Conservation (phyloP, 495 filamentous ascomycete species). For the Lasiosphaeriaceae sp. region DNA sequence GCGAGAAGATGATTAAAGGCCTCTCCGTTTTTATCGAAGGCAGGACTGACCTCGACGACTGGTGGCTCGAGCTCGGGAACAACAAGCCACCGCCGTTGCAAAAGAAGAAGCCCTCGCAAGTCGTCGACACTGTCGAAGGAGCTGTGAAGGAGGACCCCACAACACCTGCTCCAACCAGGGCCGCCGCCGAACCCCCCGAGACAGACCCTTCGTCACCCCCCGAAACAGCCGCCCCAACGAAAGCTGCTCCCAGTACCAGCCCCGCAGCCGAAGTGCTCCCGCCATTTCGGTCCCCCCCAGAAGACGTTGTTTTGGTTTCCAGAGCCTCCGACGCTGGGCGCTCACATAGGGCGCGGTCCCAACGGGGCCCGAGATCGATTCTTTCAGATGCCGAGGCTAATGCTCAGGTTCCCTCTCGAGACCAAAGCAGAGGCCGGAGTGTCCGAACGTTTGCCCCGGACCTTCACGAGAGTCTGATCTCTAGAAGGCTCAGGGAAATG, state of each 20-base stretch:
- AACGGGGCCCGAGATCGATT: neutral
- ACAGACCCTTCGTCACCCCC: neutral
- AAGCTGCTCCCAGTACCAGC: neutral
- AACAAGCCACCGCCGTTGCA: neutral
- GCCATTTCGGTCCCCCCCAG: neutral
- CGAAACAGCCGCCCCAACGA: neutral
- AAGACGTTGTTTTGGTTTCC: neutral
- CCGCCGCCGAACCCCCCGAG: neutral
- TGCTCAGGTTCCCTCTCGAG: neutral
- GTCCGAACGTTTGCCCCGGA: neutral
- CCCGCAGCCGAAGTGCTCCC: neutral
- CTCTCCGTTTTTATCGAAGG: conserved; percentile 37
- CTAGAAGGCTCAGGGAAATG: neutral
- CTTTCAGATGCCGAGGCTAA: neutral
- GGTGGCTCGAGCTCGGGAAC: conserved; percentile 26
- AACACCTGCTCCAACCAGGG: no score
- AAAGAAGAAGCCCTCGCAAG: no score
- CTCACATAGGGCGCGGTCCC: neutral
- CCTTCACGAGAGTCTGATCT: neutral
- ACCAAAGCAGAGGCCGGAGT: neutral
- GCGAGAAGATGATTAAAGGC: conserved; percentile 36
- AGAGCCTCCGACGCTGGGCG: neutral
- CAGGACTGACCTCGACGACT: conserved; percentile 25
- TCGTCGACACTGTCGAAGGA: no score
- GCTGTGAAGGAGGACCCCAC: no score